Conservation (phyloP, 257 asterid species). For the Ocimum tenuiflorum region DNA sequence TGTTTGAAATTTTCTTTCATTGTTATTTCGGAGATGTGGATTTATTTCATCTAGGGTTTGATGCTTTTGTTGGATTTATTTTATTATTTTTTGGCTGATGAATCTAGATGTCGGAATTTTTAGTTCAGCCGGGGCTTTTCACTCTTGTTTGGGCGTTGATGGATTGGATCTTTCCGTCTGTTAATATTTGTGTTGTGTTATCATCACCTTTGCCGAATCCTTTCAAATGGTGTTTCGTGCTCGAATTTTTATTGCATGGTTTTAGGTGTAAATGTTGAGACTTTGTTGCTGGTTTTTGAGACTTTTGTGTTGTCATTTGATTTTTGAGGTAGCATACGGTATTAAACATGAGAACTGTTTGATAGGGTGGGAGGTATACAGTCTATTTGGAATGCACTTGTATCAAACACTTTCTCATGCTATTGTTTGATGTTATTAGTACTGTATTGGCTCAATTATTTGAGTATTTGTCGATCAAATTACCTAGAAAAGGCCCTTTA, state of each 20-base stretch:
- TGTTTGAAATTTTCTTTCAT: background rate
- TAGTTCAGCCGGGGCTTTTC: no score
- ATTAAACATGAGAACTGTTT: background rate
- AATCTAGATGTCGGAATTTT: background rate
- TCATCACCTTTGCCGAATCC: background rate
- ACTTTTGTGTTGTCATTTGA: background rate
- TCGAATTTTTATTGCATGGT: background rate
- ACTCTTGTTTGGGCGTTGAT: background rate
- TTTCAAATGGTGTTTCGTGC: background rate
- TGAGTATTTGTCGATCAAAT: no score
- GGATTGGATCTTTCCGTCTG: background rate
- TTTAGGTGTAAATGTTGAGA: background rate
- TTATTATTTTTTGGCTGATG: background rate
- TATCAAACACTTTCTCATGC: no score
- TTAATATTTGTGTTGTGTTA: background rate
- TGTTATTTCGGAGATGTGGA: background rate
- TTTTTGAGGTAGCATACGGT: background rate
- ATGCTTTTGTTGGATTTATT: background rate
- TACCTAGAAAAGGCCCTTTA: background rate
- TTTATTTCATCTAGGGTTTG: background rate
- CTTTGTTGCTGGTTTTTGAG: background rate
- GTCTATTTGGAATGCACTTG: no score
- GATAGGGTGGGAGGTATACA: no score
- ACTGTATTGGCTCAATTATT: no score
- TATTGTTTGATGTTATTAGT: no score